A percentile compares a stretch with the other conserved stretches of the same genome.
These are phyloP conservation scores for Benincasa hispida DNA, from an alignment of 306 rosid genomes.

Conservation along the genomic window DNA sequence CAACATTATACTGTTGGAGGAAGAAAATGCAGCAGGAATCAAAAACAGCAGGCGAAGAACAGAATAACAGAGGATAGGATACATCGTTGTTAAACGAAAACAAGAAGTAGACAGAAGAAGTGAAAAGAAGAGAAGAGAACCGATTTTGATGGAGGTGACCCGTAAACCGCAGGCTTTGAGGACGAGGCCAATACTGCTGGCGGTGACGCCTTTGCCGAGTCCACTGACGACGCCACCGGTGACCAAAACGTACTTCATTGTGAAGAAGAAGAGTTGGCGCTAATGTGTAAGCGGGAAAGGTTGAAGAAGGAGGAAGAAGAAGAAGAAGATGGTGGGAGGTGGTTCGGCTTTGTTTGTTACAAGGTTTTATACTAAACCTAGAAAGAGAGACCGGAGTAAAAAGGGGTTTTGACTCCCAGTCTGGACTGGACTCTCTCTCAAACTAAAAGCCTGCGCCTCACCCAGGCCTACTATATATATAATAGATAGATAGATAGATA, in stretches of 20 bases:
- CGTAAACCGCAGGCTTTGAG: constrained; percentile 97
- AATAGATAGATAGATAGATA: too few relatives aligned
- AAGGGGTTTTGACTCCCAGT: not conserved
- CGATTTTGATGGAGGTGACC: constrained; percentile 93
- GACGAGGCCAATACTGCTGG: constrained; percentile 95
- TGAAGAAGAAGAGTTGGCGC: constrained; percentile 20
- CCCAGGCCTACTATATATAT: too few relatives aligned
- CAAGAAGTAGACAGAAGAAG: not conserved
- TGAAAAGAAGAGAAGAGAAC: constrained; percentile 28
- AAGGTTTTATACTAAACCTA: constrained; percentile 6
- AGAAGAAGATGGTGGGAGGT: not conserved
- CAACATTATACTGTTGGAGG: not conserved
- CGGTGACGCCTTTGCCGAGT: constrained; percentile 98
- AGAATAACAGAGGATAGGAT: not conserved
- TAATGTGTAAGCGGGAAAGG: constrained; percentile 35
- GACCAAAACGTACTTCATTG: constrained; percentile 83
- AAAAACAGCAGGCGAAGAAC: not conserved
- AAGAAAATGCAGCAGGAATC: not conserved
- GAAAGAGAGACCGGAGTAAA: not conserved
- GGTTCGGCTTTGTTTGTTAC: not conserved
- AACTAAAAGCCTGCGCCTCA: not conserved
- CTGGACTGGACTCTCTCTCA: not conserved
- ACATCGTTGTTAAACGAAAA: not conserved
- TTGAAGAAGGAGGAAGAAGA: constrained; percentile 2
- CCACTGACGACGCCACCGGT: constrained; percentile 97